Base-by-base conservation (phyloP, 306 rosid species). In the Rosa persica region DNA sequence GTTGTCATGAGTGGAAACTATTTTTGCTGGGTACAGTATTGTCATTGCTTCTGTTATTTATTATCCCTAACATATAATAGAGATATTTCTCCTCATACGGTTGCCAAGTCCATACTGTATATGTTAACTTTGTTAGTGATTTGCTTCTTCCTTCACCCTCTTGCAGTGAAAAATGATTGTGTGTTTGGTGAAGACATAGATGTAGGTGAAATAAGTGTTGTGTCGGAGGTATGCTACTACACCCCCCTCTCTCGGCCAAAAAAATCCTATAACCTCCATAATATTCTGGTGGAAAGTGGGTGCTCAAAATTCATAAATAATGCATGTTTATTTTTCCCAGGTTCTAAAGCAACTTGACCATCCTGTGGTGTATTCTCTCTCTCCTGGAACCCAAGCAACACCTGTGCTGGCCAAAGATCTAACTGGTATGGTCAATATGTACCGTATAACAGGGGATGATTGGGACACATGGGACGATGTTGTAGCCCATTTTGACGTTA, bases 141-240 rank as follows among this genome's bases (percentile, higher is more conserved):
- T 55, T 52, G 69, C 81, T 78, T 80, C 61, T 77, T 43, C 39
- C 76, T 78, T 79, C 70, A 16, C 57, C 44, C 46, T 74, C 62
- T 54, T 82, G 84, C 88, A 95, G 99, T 95, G 87, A 95, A 95
- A 87, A 93, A 86, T 84, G 99, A 95, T 67, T 95, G 99, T 82
- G 93, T 95, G 51, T 95, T 95, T 84, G 99, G 99, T 22, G 91
- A 82, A 51, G 99, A 95, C 89, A 86, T 95, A 84, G 99, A 95
- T 78, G 36, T 93, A 60, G 77, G 55, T 58, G 98, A 95, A 87
- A 90, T 95, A 87, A 86, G 68, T 73, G 67, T 78, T 83, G 97
- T 95, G 52, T 93, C 98, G 9, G 88, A 89, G 88, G 98, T 95
- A 85, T 34, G 78, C 70, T 78, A 77, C 66, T 6, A 6, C 42